Conservation (phyloP, 441 rosid genomes). For the Populus hybrid region DNA sequence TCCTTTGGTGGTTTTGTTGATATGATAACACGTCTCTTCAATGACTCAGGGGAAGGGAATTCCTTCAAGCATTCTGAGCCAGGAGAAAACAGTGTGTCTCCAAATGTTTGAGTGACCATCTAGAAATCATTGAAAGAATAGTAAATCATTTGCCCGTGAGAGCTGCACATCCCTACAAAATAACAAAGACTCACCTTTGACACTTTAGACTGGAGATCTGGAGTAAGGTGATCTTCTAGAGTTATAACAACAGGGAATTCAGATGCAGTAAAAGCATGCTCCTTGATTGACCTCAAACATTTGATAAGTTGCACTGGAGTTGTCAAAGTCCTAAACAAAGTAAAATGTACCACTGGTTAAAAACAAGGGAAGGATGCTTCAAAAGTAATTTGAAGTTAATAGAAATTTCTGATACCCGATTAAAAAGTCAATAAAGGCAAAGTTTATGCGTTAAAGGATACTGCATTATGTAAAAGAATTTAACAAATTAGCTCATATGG, state of each 20-base stretch:
- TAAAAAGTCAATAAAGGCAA: not conserved
- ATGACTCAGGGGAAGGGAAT: conserved; percentile 65
- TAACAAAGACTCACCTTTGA: conserved; percentile 51
- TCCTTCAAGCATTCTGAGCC: conserved; percentile 65
- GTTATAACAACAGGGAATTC: conserved; percentile 87
- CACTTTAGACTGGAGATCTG: conserved; percentile 82
- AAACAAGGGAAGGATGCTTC: not conserved
- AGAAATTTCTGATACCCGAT: not conserved
- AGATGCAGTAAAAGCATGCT: conserved; percentile 71
- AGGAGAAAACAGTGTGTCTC: conserved; percentile 70
- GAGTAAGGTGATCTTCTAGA: conserved; percentile 91
- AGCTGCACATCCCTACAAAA: conserved; percentile 7
- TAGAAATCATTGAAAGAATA: conserved; percentile 29
- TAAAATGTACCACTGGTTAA: not conserved
- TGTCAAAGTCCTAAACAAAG: conserved; percentile 67
- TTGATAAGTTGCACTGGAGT: conserved; percentile 75
- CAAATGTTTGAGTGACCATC: conserved; percentile 78
- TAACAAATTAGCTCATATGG: not conserved
- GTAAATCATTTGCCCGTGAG: conserved; percentile 17
- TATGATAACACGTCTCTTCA: conserved; percentile 64
- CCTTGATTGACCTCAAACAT: conserved; percentile 71
- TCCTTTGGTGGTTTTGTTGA: conserved; percentile 95
- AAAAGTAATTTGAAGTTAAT: not conserved
- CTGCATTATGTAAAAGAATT: not conserved
- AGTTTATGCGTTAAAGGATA: not conserved